Base-by-base conservation (phyloP, 768 basidiomycete species). In the Chiua virens region DNA sequence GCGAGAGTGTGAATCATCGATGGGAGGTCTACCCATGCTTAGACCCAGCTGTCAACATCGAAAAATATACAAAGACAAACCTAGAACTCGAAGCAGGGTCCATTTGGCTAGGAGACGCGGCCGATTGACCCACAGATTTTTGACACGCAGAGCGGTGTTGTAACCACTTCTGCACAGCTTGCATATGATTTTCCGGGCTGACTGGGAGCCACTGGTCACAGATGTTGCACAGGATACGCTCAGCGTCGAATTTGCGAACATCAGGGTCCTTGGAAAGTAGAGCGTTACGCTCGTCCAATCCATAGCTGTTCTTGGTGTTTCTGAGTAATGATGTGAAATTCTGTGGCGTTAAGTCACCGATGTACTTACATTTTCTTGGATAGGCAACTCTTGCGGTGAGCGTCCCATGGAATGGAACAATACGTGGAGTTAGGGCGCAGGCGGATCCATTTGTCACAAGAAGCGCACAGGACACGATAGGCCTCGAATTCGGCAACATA, bases 381-480 rank as follows among this genome's bases (percentile, higher is more conserved):
- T 41, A 91, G 70, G 69, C 88, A 90, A 63, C 86, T 87, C 72
- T 89, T 90, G 37, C 89, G 74, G 62, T 91, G 89, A 4, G 89
- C 88, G 63, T 90, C 87, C 89, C 89, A 91, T 0, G 89, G 89
- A 47, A 91, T 90, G n/a, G 83, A 86, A 61, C 89, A 92, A 60
- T 89, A 92, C 0, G 88, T 90, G 47, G 88, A 90, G 65, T 92
- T 92, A 39, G 88, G 87, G 8, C 89, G 78, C n/a, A 91, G 74
- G 15, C 89, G 78, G 55, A 91, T 89, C 89, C 89, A 91, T 65
- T 89, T 90, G 67, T 89, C 84, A 70, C 89, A 92, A 5, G 79
- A 82, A 41, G 83, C 85, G 67, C 89, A 90, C 10, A 89, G 75
- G 30, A 90, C 87, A 10, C 87, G 79, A 63, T 89, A 89, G 0